phyloP scores from a whole-genome alignment of 768 basidiomycete genomes.

The Pluteus cervinus region DNA sequence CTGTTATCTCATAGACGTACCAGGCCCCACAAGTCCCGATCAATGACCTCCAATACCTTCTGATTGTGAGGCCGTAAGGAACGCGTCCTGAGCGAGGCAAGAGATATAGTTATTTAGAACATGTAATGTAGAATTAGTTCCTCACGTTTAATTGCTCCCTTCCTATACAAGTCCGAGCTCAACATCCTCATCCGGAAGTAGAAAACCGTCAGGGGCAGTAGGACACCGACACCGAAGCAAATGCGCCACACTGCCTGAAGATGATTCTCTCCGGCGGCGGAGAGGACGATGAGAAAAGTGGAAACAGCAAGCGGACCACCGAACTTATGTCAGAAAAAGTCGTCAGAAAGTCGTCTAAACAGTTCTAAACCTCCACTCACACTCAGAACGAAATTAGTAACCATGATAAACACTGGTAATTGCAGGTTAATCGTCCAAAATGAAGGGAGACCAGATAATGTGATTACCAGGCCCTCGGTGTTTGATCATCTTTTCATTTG shows the following conservation, averaged over 20 bases:
- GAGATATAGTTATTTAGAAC: not conserved
- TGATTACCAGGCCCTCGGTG: conserved; percentile 53
- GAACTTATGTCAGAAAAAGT: conserved; percentile 29
- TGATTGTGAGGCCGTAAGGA: conserved; percentile 55
- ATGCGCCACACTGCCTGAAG: conserved; percentile 64
- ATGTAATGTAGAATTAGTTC: not conserved
- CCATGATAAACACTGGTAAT: conserved; percentile 64
- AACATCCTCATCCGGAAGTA: conserved; percentile 71
- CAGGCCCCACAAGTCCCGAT: conserved; percentile 73
- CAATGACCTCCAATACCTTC: conserved; percentile 60
- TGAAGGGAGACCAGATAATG: not conserved
- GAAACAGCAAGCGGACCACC: conserved; percentile 62
- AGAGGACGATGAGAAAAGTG: conserved; percentile 63
- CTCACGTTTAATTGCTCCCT: conserved; percentile 61
- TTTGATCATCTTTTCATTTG: conserved; percentile 60
- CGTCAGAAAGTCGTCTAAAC: conserved; percentile 2
- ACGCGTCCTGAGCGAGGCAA: conserved; percentile 33
- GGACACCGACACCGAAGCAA: conserved; percentile 57
- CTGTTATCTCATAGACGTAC: conserved; percentile 24
- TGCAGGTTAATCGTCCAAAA: conserved; percentile 3
- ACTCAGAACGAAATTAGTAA: conserved; percentile 65
- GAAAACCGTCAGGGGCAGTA: conserved; percentile 62
- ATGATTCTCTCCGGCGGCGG: conserved; percentile 57
- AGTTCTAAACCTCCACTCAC: conserved; percentile 25
- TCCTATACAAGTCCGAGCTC: conserved; percentile 55